Evolutionary conservation across 352 stramenopile species (phyloP).

Genomic region (Phytophthora brassicae): DNA sequence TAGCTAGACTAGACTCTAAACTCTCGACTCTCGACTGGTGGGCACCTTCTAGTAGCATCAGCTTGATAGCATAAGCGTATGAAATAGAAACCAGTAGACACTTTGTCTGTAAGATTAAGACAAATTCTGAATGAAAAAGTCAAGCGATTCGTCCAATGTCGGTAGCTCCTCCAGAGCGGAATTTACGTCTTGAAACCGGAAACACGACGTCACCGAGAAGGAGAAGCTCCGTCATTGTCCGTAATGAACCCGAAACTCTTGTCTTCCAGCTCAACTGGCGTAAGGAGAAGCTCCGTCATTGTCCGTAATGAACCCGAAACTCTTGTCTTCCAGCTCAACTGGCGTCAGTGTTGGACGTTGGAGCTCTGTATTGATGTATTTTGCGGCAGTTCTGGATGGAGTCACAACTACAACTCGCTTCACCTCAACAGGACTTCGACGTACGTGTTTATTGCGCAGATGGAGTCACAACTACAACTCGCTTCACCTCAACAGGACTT

Average conservation of each 20-base stretch:
- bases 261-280: constrained; percentile 13
- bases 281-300: constrained; percentile 36
- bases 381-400: no score
- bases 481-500: constrained; percentile 9
- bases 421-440: constrained; percentile 10
- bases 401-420: background rate
- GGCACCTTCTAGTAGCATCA: no score
- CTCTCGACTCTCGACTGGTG: no score
- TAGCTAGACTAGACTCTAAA: no score
- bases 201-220: constrained; percentile 37
- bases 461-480: background rate
- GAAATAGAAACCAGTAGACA: background rate
- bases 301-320: constrained; percentile 5
- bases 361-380: background rate
- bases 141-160: constrained; percentile 55
- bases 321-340: constrained; percentile 1
- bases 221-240: constrained; percentile 31
- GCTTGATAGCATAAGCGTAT: no score
- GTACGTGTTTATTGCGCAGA: constrained; percentile 24
- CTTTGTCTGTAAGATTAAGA: constrained; percentile 4
- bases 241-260: constrained; percentile 7
- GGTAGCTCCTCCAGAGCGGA: constrained; percentile 37
- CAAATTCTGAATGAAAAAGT: constrained; percentile 62
- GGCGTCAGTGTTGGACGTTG: constrained; percentile 30
- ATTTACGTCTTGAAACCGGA: constrained; percentile 20